phyloP scores from a whole-genome alignment of 2,329 filamentous ascomycete genomes.

The Fusarium multiceps region DNA sequence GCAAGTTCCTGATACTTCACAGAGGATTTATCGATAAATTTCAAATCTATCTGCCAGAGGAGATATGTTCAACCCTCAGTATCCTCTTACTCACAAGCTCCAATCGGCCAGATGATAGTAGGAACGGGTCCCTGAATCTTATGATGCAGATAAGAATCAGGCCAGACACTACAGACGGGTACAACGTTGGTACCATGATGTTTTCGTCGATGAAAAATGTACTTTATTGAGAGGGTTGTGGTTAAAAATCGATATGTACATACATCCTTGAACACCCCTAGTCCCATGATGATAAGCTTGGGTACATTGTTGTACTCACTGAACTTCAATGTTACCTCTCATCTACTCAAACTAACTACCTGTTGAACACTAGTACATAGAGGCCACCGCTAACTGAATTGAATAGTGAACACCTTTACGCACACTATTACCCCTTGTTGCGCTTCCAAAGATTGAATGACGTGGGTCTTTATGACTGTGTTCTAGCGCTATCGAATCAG shows the following conservation, averaged over 20 bases:
- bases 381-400: no score
- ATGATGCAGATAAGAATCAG: background rate
- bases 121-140: background rate
- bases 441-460: background rate
- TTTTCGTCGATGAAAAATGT: background rate
- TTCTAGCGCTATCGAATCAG: background rate
- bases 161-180: background rate
- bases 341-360: no score
- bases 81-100: background rate
- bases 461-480: background rate
- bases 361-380: no score
- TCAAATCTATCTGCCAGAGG: background rate
- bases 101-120: background rate
- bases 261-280: no score
- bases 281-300: no score
- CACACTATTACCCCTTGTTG: background rate
- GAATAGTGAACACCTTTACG: no score
- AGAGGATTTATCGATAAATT: no score
- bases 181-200: background rate
- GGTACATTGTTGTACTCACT: no score
- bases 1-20: no score
- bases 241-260: background rate
- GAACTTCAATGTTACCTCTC: no score
- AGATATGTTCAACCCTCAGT: background rate
- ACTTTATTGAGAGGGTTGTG: background rate